These are phyloP conservation scores for Prunus padus DNA, from an alignment of 306 rosid species.

Conservation along the genomic window DNA sequence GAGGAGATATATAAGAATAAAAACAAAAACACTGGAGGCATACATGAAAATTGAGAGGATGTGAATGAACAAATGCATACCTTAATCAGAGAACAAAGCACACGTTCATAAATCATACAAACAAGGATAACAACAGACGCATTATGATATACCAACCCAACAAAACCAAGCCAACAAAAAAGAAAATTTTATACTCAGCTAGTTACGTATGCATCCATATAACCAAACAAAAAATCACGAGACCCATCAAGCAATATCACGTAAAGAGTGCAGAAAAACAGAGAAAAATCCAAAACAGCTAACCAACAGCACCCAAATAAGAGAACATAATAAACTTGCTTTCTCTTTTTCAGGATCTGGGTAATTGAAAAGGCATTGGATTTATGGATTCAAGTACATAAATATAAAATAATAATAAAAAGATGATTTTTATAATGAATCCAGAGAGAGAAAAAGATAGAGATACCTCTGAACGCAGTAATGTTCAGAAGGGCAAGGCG, in stretches of 20 bases:
- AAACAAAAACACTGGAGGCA: not conserved
- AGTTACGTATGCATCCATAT: not conserved
- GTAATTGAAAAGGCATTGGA: not conserved
- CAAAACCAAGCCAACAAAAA: not conserved
- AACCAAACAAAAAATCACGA: constrained; percentile 18
- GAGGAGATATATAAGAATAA: not conserved
- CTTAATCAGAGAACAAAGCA: not conserved
- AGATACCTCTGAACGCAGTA: constrained; percentile 12
- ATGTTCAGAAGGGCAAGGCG: not conserved
- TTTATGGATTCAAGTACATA: not conserved
- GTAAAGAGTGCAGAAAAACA: constrained; percentile 2
- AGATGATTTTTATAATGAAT: not conserved
- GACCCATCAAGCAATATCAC: not conserved
- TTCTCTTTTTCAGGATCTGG: constrained; percentile 17
- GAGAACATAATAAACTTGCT: not conserved
- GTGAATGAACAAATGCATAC: not conserved
- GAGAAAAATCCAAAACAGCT: not conserved
- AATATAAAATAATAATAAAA: not conserved
- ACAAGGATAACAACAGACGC: not conserved
- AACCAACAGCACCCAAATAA: constrained; percentile 6
- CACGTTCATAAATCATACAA: not conserved
- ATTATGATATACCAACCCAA: not conserved
- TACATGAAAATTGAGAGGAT: not conserved
- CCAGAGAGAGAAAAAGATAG: not conserved
- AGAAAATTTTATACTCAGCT: not conserved